A percentile compares a stretch with the other conserved stretches of the same genome.
These are phyloP conservation scores for Babesia divergens DNA, from an alignment of 169 alveolate species.

Conservation along the genomic window DNA sequence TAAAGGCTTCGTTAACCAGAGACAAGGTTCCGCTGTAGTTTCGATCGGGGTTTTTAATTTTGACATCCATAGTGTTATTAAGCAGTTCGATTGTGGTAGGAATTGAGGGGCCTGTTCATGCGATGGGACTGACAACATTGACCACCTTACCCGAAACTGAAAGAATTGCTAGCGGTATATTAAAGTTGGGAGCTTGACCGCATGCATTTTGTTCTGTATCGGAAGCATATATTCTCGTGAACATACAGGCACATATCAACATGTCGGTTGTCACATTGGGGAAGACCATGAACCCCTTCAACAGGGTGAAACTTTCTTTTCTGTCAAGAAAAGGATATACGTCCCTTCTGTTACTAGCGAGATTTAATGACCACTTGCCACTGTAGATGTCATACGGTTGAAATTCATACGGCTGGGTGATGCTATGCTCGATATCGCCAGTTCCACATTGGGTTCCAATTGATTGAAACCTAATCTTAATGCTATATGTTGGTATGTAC, in stretches of 20 bases:
- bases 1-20: not conserved
- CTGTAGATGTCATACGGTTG: slow-evolving; percentile 39
- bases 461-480: slow-evolving; percentile 5
- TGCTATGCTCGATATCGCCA: not conserved
- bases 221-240: slow-evolving; percentile 3
- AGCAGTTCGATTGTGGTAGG: not conserved
- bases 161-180: no score
- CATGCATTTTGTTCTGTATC: not conserved
- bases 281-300: slow-evolving; percentile 38
- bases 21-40: not conserved
- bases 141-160: no score
- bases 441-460: slow-evolving; percentile 3
- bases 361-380: slow-evolving; percentile 1
- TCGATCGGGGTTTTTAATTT: not conserved
- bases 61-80: not conserved
- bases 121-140: no score
- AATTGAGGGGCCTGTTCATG: not conserved
- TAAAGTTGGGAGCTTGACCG: not conserved
- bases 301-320: not conserved
- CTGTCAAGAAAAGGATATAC: not conserved
- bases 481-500: slow-evolving; percentile 34
- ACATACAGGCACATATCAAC: slow-evolving; percentile 41
- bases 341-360: not conserved
- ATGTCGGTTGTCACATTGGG: not conserved
- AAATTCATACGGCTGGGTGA: slow-evolving; percentile 19